A percentile compares a stretch with the other conserved stretches of the same genome.
Evolutionary conservation across 805 yeast genomes (phyloP).

Genomic region (Suhomyces vadensis): DNA sequence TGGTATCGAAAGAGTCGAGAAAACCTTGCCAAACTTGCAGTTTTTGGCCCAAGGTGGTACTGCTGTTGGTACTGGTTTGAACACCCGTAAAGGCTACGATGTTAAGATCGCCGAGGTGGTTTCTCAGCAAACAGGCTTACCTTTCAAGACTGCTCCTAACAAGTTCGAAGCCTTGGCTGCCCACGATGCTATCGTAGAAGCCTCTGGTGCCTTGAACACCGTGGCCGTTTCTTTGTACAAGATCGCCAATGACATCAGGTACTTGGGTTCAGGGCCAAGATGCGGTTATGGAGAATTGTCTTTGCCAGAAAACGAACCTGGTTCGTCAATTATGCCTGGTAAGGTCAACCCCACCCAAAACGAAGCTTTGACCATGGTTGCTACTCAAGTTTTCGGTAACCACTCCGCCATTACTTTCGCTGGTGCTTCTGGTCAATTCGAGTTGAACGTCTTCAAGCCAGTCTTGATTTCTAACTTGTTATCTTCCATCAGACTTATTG

Average conservation of each 20-base stretch:
- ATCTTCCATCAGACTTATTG: conserved; percentile 81
- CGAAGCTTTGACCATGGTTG: conserved; percentile 98
- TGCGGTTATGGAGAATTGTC: conserved; percentile 97
- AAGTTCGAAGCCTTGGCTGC: conserved; percentile 99
- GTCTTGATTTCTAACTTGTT: conserved; percentile 89
- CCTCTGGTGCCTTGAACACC: conserved; percentile 95
- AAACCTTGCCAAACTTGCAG: conserved; percentile 70
- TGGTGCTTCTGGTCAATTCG: conserved; percentile 98
- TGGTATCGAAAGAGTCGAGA: conserved; percentile 86
- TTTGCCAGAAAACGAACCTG: conserved; percentile 98
- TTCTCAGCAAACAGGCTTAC: conserved; percentile 80
- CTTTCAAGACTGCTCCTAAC: conserved; percentile 94
- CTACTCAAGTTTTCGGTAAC: conserved; percentile 97
- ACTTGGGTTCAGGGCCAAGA: conserved; percentile 98
- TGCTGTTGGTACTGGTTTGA: conserved; percentile 98
- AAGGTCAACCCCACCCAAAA: conserved; percentile 99
- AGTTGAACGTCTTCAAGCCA: conserved; percentile 97
- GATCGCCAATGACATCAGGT: conserved; percentile 97
- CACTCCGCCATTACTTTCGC: conserved; percentile 92
- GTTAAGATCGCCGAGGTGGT: conserved; percentile 85
- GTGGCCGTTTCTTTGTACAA: conserved; percentile 91
- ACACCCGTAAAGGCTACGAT: conserved; percentile 90
- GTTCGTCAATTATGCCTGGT: conserved; percentile 99
- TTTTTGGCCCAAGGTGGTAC: conserved; percentile 98
- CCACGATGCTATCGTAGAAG: conserved; percentile 97